phyloP scores from a whole-genome alignment of 257 asterid species.

The Solanum chaucha region DNA sequence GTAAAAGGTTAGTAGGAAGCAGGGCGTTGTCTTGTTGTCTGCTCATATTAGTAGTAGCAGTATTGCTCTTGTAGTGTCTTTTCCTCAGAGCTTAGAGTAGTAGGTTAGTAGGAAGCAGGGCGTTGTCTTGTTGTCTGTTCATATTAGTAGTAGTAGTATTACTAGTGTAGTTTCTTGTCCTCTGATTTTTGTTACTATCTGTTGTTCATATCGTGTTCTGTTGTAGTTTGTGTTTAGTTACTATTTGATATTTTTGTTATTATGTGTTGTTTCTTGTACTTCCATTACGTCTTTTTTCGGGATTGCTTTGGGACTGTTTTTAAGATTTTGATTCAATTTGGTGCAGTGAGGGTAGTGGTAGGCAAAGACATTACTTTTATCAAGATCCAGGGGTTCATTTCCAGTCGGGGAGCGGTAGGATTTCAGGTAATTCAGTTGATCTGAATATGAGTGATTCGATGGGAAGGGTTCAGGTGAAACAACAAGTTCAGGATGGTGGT shows the following conservation, averaged over 20 bases:
- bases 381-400: conserved; percentile 50
- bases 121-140: not conserved
- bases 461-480: conserved; percentile 44
- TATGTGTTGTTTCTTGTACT: not conserved
- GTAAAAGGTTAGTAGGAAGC: not conserved
- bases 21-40: not conserved
- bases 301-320: not conserved
- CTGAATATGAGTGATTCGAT: conserved; percentile 34
- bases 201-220: not conserved
- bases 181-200: not conserved
- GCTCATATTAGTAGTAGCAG: not conserved
- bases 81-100: not conserved
- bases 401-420: conserved; percentile 40
- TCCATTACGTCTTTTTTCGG: fast-evolving
- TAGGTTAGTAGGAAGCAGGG: not conserved
- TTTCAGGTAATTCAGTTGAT: conserved; percentile 34
- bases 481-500: conserved; percentile 50
- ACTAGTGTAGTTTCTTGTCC: not conserved
- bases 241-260: not conserved
- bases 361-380: conserved; percentile 53
- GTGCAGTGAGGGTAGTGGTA: conserved; percentile 75
- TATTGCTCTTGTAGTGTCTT: not conserved
- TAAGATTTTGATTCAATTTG: conserved; percentile 5
- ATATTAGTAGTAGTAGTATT: not conserved
- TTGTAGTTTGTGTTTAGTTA: not conserved